phyloP scores from a whole-genome alignment of 164 flowering plant species.

The Vitis amurensis region DNA sequence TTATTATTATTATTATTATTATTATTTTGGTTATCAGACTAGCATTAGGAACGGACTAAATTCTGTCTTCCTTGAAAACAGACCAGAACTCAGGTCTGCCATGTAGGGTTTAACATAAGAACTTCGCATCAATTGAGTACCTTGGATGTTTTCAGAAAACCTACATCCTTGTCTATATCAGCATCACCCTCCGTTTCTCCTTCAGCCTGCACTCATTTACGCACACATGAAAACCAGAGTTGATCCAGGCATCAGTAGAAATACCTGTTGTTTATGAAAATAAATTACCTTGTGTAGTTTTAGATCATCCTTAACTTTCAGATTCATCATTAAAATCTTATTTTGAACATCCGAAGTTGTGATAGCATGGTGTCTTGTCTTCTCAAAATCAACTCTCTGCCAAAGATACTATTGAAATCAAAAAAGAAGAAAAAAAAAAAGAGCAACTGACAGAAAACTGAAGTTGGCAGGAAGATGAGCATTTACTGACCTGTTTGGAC shows the following conservation, averaged over 20 bases:
- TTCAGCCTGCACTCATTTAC: conserved; percentile 21
- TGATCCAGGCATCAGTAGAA: neutral
- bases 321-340: conserved; percentile 31
- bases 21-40: too few species aligned
- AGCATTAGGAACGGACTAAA: too few species aligned
- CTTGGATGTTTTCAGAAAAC: neutral
- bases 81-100: neutral
- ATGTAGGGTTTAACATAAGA: neutral
- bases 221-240: neutral
- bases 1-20: too few species aligned
- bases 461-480: neutral
- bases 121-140: neutral
- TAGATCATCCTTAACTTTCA: conserved; percentile 38
- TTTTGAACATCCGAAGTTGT: conserved; percentile 21
- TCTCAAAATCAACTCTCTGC: neutral
- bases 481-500: neutral
- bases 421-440: neutral
- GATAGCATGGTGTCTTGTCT: neutral
- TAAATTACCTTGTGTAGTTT: conserved; percentile 9
- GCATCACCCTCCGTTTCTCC: conserved; percentile 30
- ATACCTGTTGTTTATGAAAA: neutral
- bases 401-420: neutral
- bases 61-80: neutral
- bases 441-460: neutral
- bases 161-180: neutral